Evolutionary conservation across 202 grass and related monocot species (phyloP).

Genomic region (Digitaria exilis): DNA sequence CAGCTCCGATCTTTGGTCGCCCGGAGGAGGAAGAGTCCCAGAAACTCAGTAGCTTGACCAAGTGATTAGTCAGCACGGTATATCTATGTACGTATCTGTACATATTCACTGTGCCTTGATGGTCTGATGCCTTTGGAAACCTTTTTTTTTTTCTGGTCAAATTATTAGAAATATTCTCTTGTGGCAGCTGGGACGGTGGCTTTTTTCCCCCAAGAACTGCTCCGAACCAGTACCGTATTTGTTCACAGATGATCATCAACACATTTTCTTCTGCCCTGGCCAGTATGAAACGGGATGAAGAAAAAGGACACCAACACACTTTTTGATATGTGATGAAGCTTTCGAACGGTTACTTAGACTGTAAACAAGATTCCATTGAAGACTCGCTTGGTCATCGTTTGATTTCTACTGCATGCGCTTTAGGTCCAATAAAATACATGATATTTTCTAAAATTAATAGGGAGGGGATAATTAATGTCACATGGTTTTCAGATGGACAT

Average conservation of each 20-base stretch:
- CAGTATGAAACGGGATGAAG: neutral
- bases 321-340: neutral
- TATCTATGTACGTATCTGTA: too few species aligned
- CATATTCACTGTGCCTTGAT: neutral
- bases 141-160: neutral
- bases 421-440: neutral
- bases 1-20: too few species aligned
- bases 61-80: neutral
- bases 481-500: too few species aligned
- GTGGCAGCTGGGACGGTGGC: too few species aligned
- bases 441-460: neutral
- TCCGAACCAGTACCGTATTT: too few species aligned
- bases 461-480: neutral
- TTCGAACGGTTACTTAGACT: neutral
- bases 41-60: neutral
- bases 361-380: neutral
- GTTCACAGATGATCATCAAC: too few species aligned
- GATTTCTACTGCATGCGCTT: neutral
- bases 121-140: neutral
- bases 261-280: neutral
- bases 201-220: too few species aligned
- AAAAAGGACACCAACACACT: neutral
- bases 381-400: neutral
- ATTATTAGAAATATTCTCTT: too few species aligned
- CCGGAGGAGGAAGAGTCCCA: neutral